Base-by-base conservation (phyloP, 2,329 filamentous ascomycete species). In the Diplodia intermedia region DNA sequence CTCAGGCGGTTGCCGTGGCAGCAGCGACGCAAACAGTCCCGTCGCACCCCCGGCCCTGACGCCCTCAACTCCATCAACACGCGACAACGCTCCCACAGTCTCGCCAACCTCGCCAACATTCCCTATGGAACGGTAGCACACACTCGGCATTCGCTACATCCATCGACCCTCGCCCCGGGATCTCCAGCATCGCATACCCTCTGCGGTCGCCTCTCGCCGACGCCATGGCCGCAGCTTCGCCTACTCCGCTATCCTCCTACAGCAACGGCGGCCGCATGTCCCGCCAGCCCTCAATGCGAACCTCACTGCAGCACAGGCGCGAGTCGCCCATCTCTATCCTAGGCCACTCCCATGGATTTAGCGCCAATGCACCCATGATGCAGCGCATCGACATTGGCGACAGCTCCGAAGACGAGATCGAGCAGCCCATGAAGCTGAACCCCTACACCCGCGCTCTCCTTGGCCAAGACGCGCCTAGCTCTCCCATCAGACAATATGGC, bases 321-420 rank as follows among this genome's bases (percentile, higher is more conserved):
- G 80, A 82, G 70, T 85, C 83, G 63, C 83, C 83, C 31, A 75
- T 84, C 66, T 80, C 81, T 15, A 77, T 79, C 26, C 76, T 83
- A 70, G 76, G 78, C 43, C 79, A 80, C 56, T 80, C 79, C 26
- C 77, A 81, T 71, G 82, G 81, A 70, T 83, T 83, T 71, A 76
- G 78, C 26, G 77, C 81, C 33, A 76, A 83, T 69, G 81, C 78
- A 70, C 79, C 79, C 20, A 80, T 80, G 78, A 78, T 83, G 74
- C 81, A 83, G 72, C 81, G 80, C 71, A 82, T 84, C 71, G 76
- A 82, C 74, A 81, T 89, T 72, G 90, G 92, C 73, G 94, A 97
- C 76, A 97, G 92, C 83, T 97, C 94, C 29, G 94, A 97, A 80
- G 94, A 97, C 75, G 94, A 97, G 80, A 92, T 91, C 18, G 90